phyloP scores from a whole-genome alignment of 225 moss, liverwort and hornwort species.

The Takakia lepidozioides region DNA sequence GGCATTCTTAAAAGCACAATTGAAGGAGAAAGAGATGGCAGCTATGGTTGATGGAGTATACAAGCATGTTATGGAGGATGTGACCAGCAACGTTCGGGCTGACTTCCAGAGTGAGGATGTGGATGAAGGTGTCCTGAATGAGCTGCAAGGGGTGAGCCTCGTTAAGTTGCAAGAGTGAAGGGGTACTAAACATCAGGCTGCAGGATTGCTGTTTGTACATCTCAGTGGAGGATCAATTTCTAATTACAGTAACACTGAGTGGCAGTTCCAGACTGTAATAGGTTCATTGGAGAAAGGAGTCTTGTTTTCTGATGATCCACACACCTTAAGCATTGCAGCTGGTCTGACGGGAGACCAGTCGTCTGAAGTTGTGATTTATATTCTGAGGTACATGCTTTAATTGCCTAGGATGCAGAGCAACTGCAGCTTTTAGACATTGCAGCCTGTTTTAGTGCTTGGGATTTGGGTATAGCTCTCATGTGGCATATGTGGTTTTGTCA shows the following conservation, averaged over 20 bases:
- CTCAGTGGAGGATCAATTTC: not conserved
- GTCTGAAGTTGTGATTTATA: too few relatives aligned
- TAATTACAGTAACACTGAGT: not conserved
- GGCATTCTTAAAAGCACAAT: conserved; percentile 34
- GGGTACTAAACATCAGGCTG: too few relatives aligned
- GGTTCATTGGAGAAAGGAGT: conserved; percentile 13
- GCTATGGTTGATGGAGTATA: conserved; percentile 32
- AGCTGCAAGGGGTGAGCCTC: conserved; percentile 37
- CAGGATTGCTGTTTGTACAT: too few relatives aligned
- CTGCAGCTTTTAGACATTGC: not conserved
- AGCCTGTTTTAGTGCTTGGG: not conserved
- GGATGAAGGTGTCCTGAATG: conserved; percentile 39
- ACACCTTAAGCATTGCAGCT: too few relatives aligned
- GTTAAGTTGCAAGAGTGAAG: too few relatives aligned
- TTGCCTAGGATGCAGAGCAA: too few relatives aligned
- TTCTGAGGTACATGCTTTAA: too few relatives aligned
- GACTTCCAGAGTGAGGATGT: conserved; percentile 55
- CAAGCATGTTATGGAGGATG: conserved; percentile 46
- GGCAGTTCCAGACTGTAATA: not conserved
- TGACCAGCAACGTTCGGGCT: conserved; percentile 33
- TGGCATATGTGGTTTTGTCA: not conserved
- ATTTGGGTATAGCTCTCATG: not conserved
- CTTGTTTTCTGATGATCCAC: not conserved
- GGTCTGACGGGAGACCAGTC: too few relatives aligned
- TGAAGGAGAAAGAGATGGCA: conserved; percentile 37